Percentiles rank a stretch among this genome's conserved stretches.
These are phyloP conservation scores for Rutstroemia sp. DNA, from an alignment of 2,329 filamentous ascomycete genomes.

Conservation along the genomic window DNA sequence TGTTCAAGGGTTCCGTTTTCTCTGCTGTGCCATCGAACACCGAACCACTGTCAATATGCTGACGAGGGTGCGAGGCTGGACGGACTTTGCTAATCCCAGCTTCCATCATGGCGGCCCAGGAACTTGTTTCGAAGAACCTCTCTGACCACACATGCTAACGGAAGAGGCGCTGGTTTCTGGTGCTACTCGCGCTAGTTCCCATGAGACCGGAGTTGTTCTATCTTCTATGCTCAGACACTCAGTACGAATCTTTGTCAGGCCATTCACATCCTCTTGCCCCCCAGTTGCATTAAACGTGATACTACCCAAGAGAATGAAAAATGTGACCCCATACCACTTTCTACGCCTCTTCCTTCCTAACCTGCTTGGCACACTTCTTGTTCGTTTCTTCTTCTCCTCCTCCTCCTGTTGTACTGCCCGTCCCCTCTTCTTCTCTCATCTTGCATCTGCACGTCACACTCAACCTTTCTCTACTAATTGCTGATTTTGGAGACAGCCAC, in stretches of 20 bases:
- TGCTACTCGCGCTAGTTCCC: neutral
- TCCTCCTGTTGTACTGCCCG: conserved; percentile 4
- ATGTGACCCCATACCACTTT: too few relatives aligned
- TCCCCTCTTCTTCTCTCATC: conserved; percentile 1
- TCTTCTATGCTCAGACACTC: conserved; percentile 1
- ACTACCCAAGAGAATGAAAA: too few relatives aligned
- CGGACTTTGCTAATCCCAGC: neutral
- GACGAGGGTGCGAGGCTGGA: neutral
- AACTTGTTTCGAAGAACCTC: conserved; percentile 13
- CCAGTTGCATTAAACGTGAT: too few relatives aligned
- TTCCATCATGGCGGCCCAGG: neutral
- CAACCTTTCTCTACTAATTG: conserved; percentile 17
- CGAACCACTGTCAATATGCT: neutral
- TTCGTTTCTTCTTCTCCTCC: conserved; percentile 6
- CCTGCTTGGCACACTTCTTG: conserved; percentile 7
- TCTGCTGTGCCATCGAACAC: too few relatives aligned
- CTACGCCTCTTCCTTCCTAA: neutral
- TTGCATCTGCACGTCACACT: conserved; percentile 13
- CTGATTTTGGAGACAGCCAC: conserved; percentile 24
- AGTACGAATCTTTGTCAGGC: neutral
- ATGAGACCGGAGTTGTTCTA: conserved; percentile 9
- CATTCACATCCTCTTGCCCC: too few relatives aligned
- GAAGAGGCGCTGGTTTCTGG: conserved; percentile 12
- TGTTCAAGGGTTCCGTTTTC: too few relatives aligned
- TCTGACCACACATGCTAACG: conserved; percentile 12